Percentiles rank a stretch among this genome's conserved stretches.
Evolutionary conservation across 306 rosid species (phyloP).

Genomic region (Inga laurina): DNA sequence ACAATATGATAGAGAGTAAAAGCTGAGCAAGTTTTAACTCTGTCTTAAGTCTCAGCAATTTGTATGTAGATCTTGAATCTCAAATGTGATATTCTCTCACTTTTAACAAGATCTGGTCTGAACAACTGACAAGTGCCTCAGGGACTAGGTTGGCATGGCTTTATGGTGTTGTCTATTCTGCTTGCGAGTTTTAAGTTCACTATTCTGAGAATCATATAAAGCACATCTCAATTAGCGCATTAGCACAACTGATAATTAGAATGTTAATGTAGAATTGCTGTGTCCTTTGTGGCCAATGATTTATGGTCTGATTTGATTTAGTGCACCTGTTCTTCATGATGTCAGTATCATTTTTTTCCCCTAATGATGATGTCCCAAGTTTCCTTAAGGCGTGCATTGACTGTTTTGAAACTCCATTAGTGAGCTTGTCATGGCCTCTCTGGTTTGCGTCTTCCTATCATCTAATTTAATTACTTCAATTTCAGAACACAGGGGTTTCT

Average conservation of each 20-base stretch:
- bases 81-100: background rate
- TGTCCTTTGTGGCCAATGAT: background rate
- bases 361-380: background rate
- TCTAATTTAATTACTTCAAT: constrained; percentile 31
- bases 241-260: background rate
- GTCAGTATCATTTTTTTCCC: background rate
- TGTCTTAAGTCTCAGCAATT: background rate
- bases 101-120: background rate
- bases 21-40: background rate
- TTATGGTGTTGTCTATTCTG: constrained; percentile 1
- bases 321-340: background rate
- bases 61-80: background rate
- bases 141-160: background rate
- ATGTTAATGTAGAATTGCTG: constrained; percentile 3
- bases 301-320: constrained; percentile 2
- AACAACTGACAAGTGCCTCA: background rate
- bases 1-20: background rate
- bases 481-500: constrained; percentile 95
- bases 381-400: background rate
- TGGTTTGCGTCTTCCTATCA: background rate
- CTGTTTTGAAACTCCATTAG: background rate
- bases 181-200: background rate
- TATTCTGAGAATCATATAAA: background rate
- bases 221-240: background rate
- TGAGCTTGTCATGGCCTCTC: background rate